A percentile compares a stretch with the other conserved stretches of the same genome.
Evolutionary conservation across 495 filamentous ascomycete genomes (phyloP).

Genomic region (Daldinia loculata): DNA sequence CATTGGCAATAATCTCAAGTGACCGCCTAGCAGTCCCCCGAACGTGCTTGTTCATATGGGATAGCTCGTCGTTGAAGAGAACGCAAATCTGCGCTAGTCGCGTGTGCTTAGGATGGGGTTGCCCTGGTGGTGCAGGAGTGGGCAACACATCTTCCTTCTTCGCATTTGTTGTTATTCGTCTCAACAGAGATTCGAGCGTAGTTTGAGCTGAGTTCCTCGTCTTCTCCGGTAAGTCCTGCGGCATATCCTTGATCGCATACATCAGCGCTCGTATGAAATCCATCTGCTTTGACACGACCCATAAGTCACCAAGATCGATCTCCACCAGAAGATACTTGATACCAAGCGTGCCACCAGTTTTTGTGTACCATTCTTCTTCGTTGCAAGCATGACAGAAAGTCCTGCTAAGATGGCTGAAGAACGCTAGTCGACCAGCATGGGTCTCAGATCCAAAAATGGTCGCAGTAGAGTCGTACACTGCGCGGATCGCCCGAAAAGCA

Average conservation of each 20-base stretch:
- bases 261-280: conserved; percentile 87
- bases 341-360: conserved; percentile 88
- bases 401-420: conserved; percentile 82
- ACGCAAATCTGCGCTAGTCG: conserved; percentile 78
- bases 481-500: conserved; percentile 78
- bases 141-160: conserved; percentile 79
- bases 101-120: conserved; percentile 50
- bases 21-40: conserved; percentile 82
- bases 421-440: conserved; percentile 74
- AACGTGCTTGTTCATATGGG: conserved; percentile 94
- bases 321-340: conserved; percentile 84
- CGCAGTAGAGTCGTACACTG: conserved; percentile 78
- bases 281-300: conserved; percentile 80
- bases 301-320: conserved; percentile 81
- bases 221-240: conserved; percentile 85
- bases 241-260: conserved; percentile 98
- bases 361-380: conserved; percentile 97
- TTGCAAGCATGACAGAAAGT: conserved; percentile 93
- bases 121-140: conserved; percentile 46
- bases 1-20: conserved; percentile 80
- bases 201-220: conserved; percentile 82
- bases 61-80: conserved; percentile 84
- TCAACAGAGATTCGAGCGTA: conserved; percentile 79
- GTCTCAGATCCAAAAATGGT: conserved; percentile 79
- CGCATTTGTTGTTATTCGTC: conserved; percentile 74